Conservation (phyloP, 2,329 filamentous ascomycete genomes). For the Cryoendolithus antarcticus region DNA sequence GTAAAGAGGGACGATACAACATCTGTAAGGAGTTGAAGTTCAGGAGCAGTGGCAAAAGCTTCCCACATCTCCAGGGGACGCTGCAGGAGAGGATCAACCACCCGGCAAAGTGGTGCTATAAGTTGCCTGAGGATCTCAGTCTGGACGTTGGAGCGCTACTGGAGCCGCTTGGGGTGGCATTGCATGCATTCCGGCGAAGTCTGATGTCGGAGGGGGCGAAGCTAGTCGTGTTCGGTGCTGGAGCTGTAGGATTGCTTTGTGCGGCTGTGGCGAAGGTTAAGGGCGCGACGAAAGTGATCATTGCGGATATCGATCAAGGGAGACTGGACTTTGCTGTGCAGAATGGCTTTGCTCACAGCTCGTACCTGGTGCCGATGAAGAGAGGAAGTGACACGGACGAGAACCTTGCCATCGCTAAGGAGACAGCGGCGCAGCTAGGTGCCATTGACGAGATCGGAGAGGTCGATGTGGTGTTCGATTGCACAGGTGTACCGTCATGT, state of each 20-base stretch:
- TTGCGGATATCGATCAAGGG: slow-evolving; percentile 50
- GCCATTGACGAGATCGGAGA: slow-evolving; percentile 35
- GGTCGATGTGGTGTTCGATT: slow-evolving; percentile 62
- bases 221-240: slow-evolving; percentile 33
- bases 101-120: slow-evolving; percentile 47
- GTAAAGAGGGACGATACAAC: slow-evolving; percentile 47
- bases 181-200: slow-evolving; percentile 47
- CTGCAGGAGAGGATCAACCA: slow-evolving; percentile 51
- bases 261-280: slow-evolving; percentile 44
- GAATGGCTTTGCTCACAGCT: slow-evolving; percentile 36
- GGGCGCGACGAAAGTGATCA: slow-evolving; percentile 42
- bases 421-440: slow-evolving; percentile 32
- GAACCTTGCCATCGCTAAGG: slow-evolving; percentile 38
- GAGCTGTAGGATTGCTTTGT: slow-evolving; percentile 25
- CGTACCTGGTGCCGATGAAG: slow-evolving; percentile 35
- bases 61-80: slow-evolving; percentile 53
- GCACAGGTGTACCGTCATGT: slow-evolving; percentile 62
- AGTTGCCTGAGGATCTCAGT: slow-evolving; percentile 40
- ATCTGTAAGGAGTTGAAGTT: slow-evolving; percentile 49
- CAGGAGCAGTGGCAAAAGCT: slow-evolving; percentile 46
- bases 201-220: slow-evolving; percentile 33
- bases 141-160: slow-evolving; percentile 46
- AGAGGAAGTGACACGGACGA: slow-evolving; percentile 41
- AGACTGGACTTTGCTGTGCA: slow-evolving; percentile 43
- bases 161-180: slow-evolving; percentile 48